Evolutionary conservation across 129 eudicot species (phyloP).

Genomic region (Ambrosia artemisiifolia): DNA sequence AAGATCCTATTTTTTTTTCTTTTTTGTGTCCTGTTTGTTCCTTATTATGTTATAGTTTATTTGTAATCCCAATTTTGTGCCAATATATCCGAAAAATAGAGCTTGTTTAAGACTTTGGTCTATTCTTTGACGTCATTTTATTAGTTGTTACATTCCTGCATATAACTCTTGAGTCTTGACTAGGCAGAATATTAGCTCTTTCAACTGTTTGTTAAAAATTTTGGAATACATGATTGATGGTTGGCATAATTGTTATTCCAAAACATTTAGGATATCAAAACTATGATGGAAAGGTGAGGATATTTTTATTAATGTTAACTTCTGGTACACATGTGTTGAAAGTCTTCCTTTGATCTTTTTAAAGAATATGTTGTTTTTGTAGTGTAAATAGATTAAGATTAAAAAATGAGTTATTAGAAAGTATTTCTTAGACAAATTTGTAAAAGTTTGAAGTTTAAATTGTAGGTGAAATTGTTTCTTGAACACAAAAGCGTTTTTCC

Average conservation of each 20-base stretch:
- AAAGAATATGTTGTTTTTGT: neutral
- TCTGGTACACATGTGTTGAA: neutral
- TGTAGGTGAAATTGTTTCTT: conserved; percentile 71
- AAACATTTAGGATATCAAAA: neutral
- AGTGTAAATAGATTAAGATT: no score
- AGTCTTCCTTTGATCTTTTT: neutral
- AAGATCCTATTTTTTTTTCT: neutral
- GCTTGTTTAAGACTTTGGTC: no score
- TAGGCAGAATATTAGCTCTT: neutral
- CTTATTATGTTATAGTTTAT: neutral
- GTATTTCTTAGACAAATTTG: neutral
- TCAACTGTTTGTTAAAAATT: neutral
- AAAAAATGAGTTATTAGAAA: no score
- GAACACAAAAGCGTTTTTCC: conserved; percentile 85
- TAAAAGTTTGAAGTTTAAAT: conserved; percentile 1
- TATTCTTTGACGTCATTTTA: no score
- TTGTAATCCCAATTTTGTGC: neutral
- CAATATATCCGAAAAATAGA: neutral
- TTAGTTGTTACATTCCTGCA: no score
- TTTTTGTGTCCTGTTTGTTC: neutral
- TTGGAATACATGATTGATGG: neutral
- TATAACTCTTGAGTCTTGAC: no score
- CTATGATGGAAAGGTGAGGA: conserved; percentile 74
- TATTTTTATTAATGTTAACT: neutral
- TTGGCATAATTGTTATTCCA: neutral